A percentile compares a stretch with the other conserved stretches of the same genome.
phyloP scores from a whole-genome alignment of 441 rosid species.

The Cnidoscolus chayamansa region DNA sequence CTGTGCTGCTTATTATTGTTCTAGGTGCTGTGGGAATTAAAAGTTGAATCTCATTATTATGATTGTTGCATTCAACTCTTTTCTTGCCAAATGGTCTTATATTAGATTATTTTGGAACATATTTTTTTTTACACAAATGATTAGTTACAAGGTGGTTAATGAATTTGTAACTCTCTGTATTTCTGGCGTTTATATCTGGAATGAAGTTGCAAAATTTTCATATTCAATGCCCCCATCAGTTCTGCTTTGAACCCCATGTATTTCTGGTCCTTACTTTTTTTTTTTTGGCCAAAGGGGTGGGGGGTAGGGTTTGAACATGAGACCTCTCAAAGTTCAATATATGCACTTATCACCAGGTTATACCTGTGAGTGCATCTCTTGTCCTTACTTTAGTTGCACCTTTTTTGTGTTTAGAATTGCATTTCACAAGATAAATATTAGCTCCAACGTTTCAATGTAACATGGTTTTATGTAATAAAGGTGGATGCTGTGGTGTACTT shows the following conservation, averaged over 20 bases:
- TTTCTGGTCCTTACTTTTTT: background rate
- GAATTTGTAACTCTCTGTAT: background rate
- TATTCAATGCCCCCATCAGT: background rate
- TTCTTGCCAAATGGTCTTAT: background rate
- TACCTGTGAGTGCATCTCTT: background rate
- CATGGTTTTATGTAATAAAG: conserved; percentile 31
- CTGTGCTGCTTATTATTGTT: background rate
- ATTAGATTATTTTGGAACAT: background rate
- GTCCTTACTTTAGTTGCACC: background rate
- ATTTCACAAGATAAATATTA: background rate
- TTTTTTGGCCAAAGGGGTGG: too few relatives aligned
- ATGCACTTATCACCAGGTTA: too few relatives aligned
- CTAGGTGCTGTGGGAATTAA: background rate
- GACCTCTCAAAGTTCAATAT: too few relatives aligned
- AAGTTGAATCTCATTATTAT: background rate
- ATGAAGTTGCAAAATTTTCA: background rate
- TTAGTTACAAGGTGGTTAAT: background rate
- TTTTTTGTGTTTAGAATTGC: background rate
- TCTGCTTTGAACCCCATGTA: background rate
- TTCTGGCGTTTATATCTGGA: conserved; percentile 4
- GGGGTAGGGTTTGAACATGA: too few relatives aligned
- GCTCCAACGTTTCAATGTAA: conserved; percentile 2
- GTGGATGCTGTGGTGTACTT: conserved; percentile 84
- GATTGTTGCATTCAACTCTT: background rate
- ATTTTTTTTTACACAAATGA: background rate